phyloP scores from a whole-genome alignment of 768 basidiomycete species.

The Tulasnella sp. region DNA sequence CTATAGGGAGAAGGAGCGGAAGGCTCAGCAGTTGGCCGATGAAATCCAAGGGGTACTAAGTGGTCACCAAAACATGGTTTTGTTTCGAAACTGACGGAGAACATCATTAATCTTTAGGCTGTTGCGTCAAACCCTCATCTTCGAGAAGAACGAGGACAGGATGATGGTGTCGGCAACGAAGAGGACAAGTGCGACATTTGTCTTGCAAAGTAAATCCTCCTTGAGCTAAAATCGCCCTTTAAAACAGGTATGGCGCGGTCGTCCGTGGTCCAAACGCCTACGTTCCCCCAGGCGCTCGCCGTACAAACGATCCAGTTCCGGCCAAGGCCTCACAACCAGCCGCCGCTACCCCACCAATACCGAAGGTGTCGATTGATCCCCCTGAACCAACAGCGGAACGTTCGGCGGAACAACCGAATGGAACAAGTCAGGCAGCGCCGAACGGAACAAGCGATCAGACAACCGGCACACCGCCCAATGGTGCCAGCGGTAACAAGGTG shows the following conservation, averaged over 20 bases:
- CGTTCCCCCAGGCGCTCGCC: slow-evolving; percentile 84
- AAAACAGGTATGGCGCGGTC: slow-evolving; percentile 77
- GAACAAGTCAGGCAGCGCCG: not conserved
- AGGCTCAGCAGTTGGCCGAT: slow-evolving; percentile 77
- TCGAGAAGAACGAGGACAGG: slow-evolving; percentile 70
- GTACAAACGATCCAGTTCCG: slow-evolving; percentile 18
- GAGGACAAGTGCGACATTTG: slow-evolving; percentile 73
- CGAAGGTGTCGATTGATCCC: slow-evolving; percentile 9
- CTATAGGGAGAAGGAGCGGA: slow-evolving; percentile 78
- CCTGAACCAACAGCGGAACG: slow-evolving; percentile 5
- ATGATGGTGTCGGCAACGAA: slow-evolving; percentile 71
- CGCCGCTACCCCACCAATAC: slow-evolving; percentile 13
- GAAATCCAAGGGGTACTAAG: slow-evolving; percentile 76
- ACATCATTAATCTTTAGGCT: slow-evolving; percentile 32
- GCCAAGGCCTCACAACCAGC: slow-evolving; percentile 19
- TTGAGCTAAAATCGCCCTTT: too few relatives aligned
- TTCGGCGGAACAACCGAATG: not conserved
- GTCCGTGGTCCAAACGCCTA: slow-evolving; percentile 82
- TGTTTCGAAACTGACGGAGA: not conserved
- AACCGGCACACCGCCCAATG: not conserved
- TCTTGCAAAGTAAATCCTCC: too few relatives aligned
- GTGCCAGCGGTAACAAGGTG: not conserved
- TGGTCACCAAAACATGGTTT: not conserved
- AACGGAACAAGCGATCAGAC: not conserved
- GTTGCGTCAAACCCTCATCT: slow-evolving; percentile 68